A percentile compares a stretch with the other conserved stretches of the same genome.
These are phyloP conservation scores for Paraphysoderma sedebokerense DNA, from an alignment of 371 early-diverging fungal species.

Conservation along the genomic window DNA sequence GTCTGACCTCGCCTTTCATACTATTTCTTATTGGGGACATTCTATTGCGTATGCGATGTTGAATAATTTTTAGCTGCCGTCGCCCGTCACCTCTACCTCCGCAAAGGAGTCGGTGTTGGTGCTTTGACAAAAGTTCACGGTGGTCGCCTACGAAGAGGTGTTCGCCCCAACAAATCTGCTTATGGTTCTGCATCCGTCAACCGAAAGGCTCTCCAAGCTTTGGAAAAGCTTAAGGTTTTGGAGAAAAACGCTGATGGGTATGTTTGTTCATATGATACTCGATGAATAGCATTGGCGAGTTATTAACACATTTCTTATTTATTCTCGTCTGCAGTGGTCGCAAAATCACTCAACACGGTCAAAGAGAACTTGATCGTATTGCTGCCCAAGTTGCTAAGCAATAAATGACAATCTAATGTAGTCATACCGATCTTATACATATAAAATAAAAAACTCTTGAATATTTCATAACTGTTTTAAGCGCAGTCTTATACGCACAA, in stretches of 20 bases:
- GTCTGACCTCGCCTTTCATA: no score
- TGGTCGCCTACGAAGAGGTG: constrained; percentile 82
- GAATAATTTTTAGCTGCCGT: constrained; percentile 79
- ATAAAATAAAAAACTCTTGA: no score
- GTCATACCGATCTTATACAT: no score
- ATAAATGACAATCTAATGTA: no score
- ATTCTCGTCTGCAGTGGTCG: constrained; percentile 39
- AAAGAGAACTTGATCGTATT: constrained; percentile 68
- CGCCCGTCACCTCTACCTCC: constrained; percentile 96
- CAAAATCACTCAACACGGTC: constrained; percentile 61
- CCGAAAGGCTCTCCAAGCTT: constrained; percentile 89
- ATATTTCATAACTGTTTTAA: no score
- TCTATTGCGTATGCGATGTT: no score
- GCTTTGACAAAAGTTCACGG: constrained; percentile 84
- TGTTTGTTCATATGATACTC: not conserved
- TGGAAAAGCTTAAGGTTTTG: constrained; percentile 93
- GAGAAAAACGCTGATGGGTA: constrained; percentile 80
- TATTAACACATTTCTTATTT: constrained; percentile 1
- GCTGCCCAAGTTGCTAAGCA: constrained; percentile 22
- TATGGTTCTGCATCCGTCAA: constrained; percentile 77
- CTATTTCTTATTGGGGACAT: no score
- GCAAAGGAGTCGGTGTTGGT: constrained; percentile 85
- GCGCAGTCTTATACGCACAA: no score
- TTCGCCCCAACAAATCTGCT: constrained; percentile 80
- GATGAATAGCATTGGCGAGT: not conserved